Evolutionary conservation across 805 yeast genomes (phyloP).

Genomic region (Candida sithepensis): DNA sequence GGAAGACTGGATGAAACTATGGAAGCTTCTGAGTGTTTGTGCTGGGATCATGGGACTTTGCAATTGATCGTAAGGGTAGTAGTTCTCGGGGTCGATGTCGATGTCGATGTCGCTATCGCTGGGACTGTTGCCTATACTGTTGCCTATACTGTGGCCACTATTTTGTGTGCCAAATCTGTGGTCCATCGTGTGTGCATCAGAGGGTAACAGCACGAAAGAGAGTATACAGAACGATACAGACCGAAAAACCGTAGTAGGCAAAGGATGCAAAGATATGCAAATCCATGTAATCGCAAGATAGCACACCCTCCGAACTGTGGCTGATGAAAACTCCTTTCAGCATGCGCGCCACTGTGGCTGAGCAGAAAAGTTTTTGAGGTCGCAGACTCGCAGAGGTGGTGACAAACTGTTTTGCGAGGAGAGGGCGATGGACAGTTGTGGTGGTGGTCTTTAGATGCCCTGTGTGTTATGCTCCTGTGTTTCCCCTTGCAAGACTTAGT

Average conservation of each 20-base stretch:
- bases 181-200: not conserved
- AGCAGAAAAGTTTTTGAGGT: no score
- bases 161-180: not conserved
- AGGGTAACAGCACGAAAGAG: not conserved
- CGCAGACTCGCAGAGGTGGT: not conserved
- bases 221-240: no score
- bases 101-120: not conserved
- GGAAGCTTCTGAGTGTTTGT: slow-evolving; percentile 36
- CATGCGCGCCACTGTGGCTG: no score
- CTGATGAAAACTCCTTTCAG: no score
- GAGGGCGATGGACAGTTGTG: not conserved
- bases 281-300: no score
- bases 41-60: not conserved
- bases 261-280: no score
- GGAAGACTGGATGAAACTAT: slow-evolving; percentile 32
- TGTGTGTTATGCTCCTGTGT: no score
- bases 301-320: no score
- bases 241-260: no score
- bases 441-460: no score
- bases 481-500: no score
- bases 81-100: not conserved
- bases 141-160: not conserved
- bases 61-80: no score
- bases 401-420: not conserved
- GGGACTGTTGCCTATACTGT: not conserved